Evolutionary conservation across 495 filamentous ascomycete genomes (phyloP), one percentile per base, ranked within the genome.

Genomic region (Hamigera avellanea): DNA sequence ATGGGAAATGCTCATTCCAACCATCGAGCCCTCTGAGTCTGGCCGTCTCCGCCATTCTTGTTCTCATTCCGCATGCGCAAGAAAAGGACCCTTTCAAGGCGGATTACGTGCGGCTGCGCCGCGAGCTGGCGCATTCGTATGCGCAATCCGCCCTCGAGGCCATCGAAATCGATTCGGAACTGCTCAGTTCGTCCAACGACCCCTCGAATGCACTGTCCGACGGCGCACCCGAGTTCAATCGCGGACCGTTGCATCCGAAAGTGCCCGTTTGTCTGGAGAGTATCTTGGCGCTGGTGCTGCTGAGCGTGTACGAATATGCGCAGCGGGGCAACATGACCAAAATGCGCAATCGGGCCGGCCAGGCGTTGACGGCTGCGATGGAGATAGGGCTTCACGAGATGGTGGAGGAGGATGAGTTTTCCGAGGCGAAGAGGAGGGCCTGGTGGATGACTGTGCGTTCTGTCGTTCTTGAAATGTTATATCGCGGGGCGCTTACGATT

Each of bases 401-500:
- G 13, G 52, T 44, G 8, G 54, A 63, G 7, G 61, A 62, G 3
- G 56, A 65, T 33, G n/a, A n/a, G n/a, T n/a, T n/a, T n/a, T 62
- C 56, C 1, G 67, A 70, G 40, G 58, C 62, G 17, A 57, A 53
- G 41, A 52, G 60, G 19, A 52, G 67, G 19, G 49, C 55, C 8
- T 72, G 69, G 69, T 72, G 69, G 69, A 67, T 69, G 61, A 67
- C 66, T 25, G 61, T 61, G 49, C 36, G 19, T n/a, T n/a, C n/a
- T n/a, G n/a, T n/a, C n/a, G n/a, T n/a, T n/a, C n/a, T n/a, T n/a
- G n/a, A n/a, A n/a, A n/a, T n/a, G n/a, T n/a, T n/a, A n/a, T n/a
- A n/a, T n/a, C n/a, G n/a, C n/a, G n/a, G n/a, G n/a, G n/a, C n/a
- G n/a, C n/a, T n/a, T n/a, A n/a, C n/a, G n/a, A n/a, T n/a, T n/a